Percentiles rank a stretch among this genome's conserved stretches.
Evolutionary conservation across 192 early-diverging fungal species (phyloP).

Genomic region (Jimgerdemannia lactiflua): DNA sequence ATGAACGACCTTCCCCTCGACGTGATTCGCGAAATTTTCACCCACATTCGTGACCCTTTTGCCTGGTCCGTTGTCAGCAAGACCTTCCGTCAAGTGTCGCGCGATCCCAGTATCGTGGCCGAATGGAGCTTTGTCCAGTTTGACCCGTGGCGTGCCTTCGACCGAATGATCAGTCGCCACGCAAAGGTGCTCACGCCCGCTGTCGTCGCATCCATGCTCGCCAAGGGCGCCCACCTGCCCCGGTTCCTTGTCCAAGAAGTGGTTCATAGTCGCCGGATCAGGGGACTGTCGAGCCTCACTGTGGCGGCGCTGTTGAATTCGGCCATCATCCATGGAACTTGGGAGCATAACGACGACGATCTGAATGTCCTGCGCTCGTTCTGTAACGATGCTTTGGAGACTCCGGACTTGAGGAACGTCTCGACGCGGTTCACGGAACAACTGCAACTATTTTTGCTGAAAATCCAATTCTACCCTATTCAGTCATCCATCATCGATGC

Average conservation of each 20-base stretch:
- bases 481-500: no score
- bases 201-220: neutral
- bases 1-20: neutral
- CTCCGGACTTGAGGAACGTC: no score
- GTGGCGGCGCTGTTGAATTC: no score
- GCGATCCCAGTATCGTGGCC: neutral
- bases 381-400: no score
- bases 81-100: neutral
- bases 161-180: neutral
- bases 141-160: neutral
- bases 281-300: no score
- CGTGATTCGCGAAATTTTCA: neutral
- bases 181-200: neutral
- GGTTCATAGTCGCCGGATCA: neutral
- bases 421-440: no score
- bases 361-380: no score
- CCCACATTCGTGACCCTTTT: neutral
- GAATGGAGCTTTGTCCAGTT: neutral
- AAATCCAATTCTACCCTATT: no score
- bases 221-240: neutral
- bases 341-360: no score
- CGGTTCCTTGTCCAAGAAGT: neutral
- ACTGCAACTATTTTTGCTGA: no score
- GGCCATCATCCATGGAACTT: no score
- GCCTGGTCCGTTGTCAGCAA: neutral